phyloP scores from a whole-genome alignment of 2,329 filamentous ascomycete genomes.

The Aureobasidium musti region DNA sequence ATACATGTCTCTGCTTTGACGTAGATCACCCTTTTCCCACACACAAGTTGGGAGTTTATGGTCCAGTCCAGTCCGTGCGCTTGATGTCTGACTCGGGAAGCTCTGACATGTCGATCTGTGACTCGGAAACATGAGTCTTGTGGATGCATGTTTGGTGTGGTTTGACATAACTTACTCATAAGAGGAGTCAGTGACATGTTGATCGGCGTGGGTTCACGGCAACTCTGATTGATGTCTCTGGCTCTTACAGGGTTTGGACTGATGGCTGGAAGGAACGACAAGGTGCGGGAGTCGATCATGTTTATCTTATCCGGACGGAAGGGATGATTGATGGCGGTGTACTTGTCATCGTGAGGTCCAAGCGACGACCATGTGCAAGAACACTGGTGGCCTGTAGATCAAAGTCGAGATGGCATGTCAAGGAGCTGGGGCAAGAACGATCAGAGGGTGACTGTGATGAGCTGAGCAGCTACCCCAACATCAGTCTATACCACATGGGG shows the following conservation, averaged over 20 bases:
- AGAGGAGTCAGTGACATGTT: background rate
- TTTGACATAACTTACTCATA: too few species aligned
- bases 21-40: background rate
- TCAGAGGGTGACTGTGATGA: background rate
- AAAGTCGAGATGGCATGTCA: background rate
- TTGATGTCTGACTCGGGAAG: background rate
- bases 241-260: background rate
- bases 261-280: background rate
- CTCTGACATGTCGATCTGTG: background rate
- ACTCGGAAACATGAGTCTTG: slow-evolving; percentile 1
- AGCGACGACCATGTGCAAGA: background rate
- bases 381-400: background rate
- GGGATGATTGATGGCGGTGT: background rate
- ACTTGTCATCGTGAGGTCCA: background rate
- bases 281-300: background rate
- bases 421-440: background rate
- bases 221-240: background rate
- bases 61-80: background rate
- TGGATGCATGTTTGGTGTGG: background rate
- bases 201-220: background rate
- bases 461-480: background rate
- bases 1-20: background rate
- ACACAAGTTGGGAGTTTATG: background rate
- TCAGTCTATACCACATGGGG: background rate
- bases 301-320: background rate